A percentile compares a stretch with the other conserved stretches of the same genome.
phyloP scores from a whole-genome alignment of 129 eudicot species.

The Centella asiatica region DNA sequence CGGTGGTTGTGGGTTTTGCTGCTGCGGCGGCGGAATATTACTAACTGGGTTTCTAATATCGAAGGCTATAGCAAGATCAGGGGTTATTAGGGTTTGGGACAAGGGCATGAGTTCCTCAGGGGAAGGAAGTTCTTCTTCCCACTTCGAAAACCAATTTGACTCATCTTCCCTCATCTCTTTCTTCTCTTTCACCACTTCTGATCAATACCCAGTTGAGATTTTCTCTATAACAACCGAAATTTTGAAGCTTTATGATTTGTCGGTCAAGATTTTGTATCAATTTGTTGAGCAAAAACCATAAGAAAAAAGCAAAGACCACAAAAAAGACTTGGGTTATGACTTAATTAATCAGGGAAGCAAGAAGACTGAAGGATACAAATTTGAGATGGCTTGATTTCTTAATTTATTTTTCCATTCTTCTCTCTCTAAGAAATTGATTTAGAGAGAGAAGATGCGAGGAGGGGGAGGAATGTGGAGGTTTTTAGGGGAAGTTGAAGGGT shows the following conservation, averaged over 20 bases:
- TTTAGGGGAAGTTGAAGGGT: conserved; percentile 1
- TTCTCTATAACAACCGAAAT: not conserved
- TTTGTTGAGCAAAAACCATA: not conserved
- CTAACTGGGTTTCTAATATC: conserved; percentile 32
- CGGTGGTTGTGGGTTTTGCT: conserved; percentile 19
- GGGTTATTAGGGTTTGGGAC: conserved; percentile 72
- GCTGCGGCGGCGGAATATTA: conserved; percentile 17
- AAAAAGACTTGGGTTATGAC: not conserved
- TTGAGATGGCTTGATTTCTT: not conserved
- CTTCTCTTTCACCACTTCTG: not conserved
- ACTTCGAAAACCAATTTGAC: conserved; percentile 81
- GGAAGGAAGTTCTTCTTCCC: conserved; percentile 72
- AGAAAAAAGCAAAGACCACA: too few species aligned
- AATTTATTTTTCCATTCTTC: not conserved
- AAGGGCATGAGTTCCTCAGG: conserved; percentile 72
- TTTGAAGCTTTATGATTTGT: not conserved
- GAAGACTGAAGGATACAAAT: not conserved
- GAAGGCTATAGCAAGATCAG: conserved; percentile 73
- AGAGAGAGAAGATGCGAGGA: not conserved
- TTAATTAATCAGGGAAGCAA: not conserved
- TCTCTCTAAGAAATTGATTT: not conserved
- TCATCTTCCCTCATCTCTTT: conserved; percentile 68
- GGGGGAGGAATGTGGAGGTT: not conserved
- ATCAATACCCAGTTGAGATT: conserved; percentile 3
- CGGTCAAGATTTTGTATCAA: not conserved